Percentiles rank a stretch among this genome's conserved stretches.
Conservation (phyloP, 495 filamentous ascomycete genomes). For the Margaritispora aquatica region DNA sequence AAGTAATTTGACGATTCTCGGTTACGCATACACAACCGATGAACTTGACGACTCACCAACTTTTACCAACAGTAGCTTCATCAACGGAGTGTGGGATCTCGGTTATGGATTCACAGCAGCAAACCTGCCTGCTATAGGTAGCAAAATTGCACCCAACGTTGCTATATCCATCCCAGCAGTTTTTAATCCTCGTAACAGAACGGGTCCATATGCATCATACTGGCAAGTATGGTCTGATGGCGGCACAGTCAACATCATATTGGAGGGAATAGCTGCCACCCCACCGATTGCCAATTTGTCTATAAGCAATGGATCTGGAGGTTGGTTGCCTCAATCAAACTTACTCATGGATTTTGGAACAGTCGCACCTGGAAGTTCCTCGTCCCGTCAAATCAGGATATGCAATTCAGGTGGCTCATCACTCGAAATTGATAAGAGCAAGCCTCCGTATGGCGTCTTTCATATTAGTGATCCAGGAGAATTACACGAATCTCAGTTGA, state of each 20-base stretch:
- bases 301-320: conserved; percentile 26
- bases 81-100: conserved; percentile 9
- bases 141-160: conserved; percentile 16
- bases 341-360: conserved; percentile 27
- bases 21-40: background rate
- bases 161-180: conserved; percentile 19
- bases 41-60: background rate
- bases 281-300: conserved; percentile 28
- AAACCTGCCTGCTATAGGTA: conserved; percentile 22
- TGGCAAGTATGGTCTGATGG: conserved; percentile 29
- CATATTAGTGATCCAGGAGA: conserved; percentile 21
- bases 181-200: conserved; percentile 24
- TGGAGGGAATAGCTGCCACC: conserved; percentile 21
- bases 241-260: conserved; percentile 25
- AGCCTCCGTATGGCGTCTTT: conserved; percentile 26
- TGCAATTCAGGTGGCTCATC: conserved; percentile 29
- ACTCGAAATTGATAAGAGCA: conserved; percentile 26
- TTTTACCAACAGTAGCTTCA: conserved; percentile 13
- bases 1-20: background rate
- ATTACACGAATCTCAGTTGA: conserved; percentile 24
- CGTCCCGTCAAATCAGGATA: conserved; percentile 23
- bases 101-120: conserved; percentile 23
- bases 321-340: conserved; percentile 23
- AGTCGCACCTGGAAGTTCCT: conserved; percentile 21
- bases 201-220: conserved; percentile 24